Percentiles rank a stretch among this genome's conserved stretches.
phyloP scores from a whole-genome alignment of 2,329 filamentous ascomycete species.

The Arthrobotrys conoides region DNA sequence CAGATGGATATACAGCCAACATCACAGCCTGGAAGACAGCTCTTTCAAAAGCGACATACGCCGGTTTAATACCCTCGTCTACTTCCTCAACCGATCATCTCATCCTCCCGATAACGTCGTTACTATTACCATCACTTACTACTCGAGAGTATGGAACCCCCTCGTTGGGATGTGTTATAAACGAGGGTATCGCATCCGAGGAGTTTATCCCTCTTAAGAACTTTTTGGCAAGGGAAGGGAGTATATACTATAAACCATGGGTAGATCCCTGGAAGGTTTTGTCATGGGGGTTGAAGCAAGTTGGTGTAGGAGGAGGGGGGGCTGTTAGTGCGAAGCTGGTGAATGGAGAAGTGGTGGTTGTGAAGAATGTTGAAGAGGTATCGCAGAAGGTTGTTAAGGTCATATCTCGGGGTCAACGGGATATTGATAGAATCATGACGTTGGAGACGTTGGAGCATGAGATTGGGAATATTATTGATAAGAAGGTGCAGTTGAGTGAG shows the following conservation, averaged over 20 bases:
- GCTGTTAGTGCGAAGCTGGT: conserved; percentile 66
- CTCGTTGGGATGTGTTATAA: conserved; percentile 81
- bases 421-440: conserved; percentile 78
- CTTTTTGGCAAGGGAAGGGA: conserved; percentile 77
- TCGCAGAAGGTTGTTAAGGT: conserved; percentile 72
- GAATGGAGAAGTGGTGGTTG: conserved; percentile 68
- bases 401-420: conserved; percentile 68
- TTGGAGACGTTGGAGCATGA: conserved; percentile 75
- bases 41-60: conserved; percentile 76
- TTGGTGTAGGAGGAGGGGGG: conserved; percentile 60
- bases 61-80: conserved; percentile 68
- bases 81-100: conserved; percentile 68
- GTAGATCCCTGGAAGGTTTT: conserved; percentile 62
- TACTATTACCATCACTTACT: conserved; percentile 79
- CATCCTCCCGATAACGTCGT: conserved; percentile 73
- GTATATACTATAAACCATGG: conserved; percentile 77
- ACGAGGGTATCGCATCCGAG: conserved; percentile 78
- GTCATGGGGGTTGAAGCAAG: conserved; percentile 62
- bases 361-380: conserved; percentile 74
- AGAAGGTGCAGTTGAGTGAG: conserved; percentile 71
- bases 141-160: conserved; percentile 84
- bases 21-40: conserved; percentile 82
- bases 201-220: conserved; percentile 79
- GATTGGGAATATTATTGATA: conserved; percentile 72
- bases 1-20: conserved; percentile 87